Evolutionary conservation across 208 protist genomes (phyloP), one percentile per base, ranked within the genome.

Genomic region (Endotrypanum monterogeii): DNA sequence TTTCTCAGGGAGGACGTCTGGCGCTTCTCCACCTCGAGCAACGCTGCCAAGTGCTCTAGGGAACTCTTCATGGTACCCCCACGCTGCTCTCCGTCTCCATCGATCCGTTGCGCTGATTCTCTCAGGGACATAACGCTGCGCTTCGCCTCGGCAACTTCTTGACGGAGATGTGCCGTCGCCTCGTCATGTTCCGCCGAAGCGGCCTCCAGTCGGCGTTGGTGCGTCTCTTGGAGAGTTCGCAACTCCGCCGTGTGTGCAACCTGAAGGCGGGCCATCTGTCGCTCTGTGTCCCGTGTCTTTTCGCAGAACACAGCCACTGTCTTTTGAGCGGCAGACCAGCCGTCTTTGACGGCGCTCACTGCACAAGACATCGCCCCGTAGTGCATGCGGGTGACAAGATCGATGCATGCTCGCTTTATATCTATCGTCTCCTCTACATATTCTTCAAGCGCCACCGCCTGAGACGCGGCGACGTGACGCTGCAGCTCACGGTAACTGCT

Each of bases 401-500:
- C 74, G 1, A 57, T 55, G 54, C 71, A 32, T 2, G 57, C 67
- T 0, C 68, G 60, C 80, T 88, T 83, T 44, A 74, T 73, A 9
- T 78, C 76, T 14, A 80, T 51, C 62, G 75, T 80, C 67, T 83
- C 82, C 60, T 79, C 80, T 5, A 74, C 79, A 62, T 79, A 88
- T 11, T 71, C 73, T 63, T 79, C 77, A 1, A 68, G 62, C 6
- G 71, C 68, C 50, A 69, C 7, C 9, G 69, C 48, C 37, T 56
- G 71, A 9, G 55, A 20, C 3, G 48, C 61, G n/a, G 67, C 61
- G n/a, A 76, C 32, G 46, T 60, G 73, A 9, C 76, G 84, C 56
- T 69, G 72, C 55, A 75, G 66, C 73, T 85, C 78, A 20, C 67
- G 73, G 30, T 32, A 57, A 37, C 66, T 79, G 52, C 72, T 60